Evolutionary conservation across 176 grass and related monocot genomes (phyloP), one percentile per base, ranked within the genome.

Genomic region (Hordeum vulgare): DNA sequence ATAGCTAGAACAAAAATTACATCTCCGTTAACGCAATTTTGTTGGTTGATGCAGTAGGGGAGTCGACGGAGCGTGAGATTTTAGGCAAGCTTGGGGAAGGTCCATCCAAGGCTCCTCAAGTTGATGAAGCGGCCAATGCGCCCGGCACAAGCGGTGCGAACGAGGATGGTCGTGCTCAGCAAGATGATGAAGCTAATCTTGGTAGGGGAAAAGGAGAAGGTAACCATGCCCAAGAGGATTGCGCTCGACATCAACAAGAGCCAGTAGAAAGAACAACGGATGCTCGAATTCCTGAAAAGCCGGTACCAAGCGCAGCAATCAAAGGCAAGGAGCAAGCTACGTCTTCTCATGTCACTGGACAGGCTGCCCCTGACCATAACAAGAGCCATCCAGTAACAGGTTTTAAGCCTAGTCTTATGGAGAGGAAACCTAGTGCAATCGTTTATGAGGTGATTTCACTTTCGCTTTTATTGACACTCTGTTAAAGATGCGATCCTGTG

Each of bases 361-460:
- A 61, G 23, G 51, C 42, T 80, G 13, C 67, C 29, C 76, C 40
- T 72, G 56, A 23, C 24, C 40, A 8, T 51, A 5, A 20, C 20
- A 31, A 74, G 41, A 64, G 34, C 23, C 39, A 17, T 86, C 67
- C n/a, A 18, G 15, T 33, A 13, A 13, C 7, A 34, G 23, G 77
- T 76, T 49, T 37, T 40, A 85, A 81, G 61, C 29, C 37, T 59
- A 54, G 3, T 76, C 23, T 76, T 47, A 63, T 81, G 82, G 82
- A 85, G 69, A 81, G 40, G 72, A 75, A 85, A 76, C 77, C 77
- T 27, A 54, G 25, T 76, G 77, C 87, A 61, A 33, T 6, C 1
- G 49, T 31, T 68, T 69, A 37, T 75, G 77, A 89, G 82, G 87
- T 89, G 78, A 80, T 79, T 61, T 49, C 51, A 8, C 8, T 42